phyloP scores from a whole-genome alignment of 2,329 filamentous ascomycete species.

The Neofusicoccum sp. region DNA sequence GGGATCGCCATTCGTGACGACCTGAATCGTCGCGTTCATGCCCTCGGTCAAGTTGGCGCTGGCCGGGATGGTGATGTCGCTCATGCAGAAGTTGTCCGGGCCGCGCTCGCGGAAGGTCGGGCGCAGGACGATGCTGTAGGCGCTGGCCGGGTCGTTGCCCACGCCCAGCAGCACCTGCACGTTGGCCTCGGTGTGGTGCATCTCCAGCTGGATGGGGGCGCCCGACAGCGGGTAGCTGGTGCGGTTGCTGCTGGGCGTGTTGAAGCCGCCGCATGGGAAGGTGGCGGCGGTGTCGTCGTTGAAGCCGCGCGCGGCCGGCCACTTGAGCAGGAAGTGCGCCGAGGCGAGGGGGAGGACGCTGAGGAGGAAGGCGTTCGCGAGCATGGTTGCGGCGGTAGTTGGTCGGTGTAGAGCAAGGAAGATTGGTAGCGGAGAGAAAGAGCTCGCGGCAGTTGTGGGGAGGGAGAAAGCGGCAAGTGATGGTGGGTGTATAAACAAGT shows the following conservation, averaged over 20 bases:
- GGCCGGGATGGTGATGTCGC: slow-evolving; percentile 54
- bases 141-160: slow-evolving; percentile 52
- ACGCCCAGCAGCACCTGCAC: slow-evolving; percentile 55
- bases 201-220: slow-evolving; percentile 51
- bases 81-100: slow-evolving; percentile 65
- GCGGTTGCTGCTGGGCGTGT: slow-evolving; percentile 43
- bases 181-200: slow-evolving; percentile 53
- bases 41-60: slow-evolving; percentile 57
- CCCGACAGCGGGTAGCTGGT: slow-evolving; percentile 50
- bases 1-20: slow-evolving; percentile 61
- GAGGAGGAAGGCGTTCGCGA: slow-evolving; percentile 19
- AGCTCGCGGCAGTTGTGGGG: background rate
- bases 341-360: slow-evolving; percentile 38
- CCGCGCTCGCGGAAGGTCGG: slow-evolving; percentile 60
- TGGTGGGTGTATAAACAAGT: background rate
- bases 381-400: slow-evolving; percentile 28
- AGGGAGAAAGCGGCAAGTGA: background rate
- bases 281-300: slow-evolving; percentile 46
- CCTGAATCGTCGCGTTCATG: slow-evolving; percentile 64
- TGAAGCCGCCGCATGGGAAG: slow-evolving; percentile 53
- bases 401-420: background rate
- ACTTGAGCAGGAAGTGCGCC: slow-evolving; percentile 58
- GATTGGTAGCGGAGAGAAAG: too few species aligned
- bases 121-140: slow-evolving; percentile 68
- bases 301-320: slow-evolving; percentile 52